Evolutionary conservation across 140 eudicot genomes (phyloP).

Genomic region (Erigeron philadelphicus): DNA sequence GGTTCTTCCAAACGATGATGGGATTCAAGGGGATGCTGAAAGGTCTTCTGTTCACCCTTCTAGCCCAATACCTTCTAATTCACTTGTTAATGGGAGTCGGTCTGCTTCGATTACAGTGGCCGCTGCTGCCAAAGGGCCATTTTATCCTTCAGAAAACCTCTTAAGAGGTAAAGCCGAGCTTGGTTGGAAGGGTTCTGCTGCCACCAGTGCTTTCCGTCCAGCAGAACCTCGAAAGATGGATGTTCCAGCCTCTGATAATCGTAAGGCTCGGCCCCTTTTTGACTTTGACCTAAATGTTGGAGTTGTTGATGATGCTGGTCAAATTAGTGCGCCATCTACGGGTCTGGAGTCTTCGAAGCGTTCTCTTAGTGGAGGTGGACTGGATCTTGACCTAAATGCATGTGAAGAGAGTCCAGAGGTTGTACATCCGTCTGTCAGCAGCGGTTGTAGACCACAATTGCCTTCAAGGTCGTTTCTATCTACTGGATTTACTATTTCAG

Average conservation of each 20-base stretch:
- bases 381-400: conserved; percentile 82
- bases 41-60: conserved; percentile 23
- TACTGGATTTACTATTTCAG: conserved; percentile 21
- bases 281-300: conserved; percentile 82
- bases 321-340: conserved; percentile 22
- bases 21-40: conserved; percentile 44
- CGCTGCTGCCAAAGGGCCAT: conserved; percentile 89
- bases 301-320: conserved; percentile 49
- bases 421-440: conserved; percentile 42
- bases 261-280: conserved; percentile 39
- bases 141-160: conserved; percentile 70
- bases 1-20: conserved; percentile 61
- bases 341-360: neutral
- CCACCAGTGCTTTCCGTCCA: conserved; percentile 95
- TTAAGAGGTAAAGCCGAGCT: conserved; percentile 60
- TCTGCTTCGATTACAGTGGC: conserved; percentile 67
- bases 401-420: conserved; percentile 58
- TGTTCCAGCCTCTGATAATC: conserved; percentile 31
- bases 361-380: conserved; percentile 41
- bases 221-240: conserved; percentile 83
- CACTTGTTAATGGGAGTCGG: conserved; percentile 33
- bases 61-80: conserved; percentile 29
- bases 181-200: conserved; percentile 97
- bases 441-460: conserved; percentile 22
- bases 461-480: conserved; percentile 33